Base-by-base conservation (phyloP, 2,329 filamentous ascomycete genomes). In the Phaeosphaeriaceae sp. region DNA sequence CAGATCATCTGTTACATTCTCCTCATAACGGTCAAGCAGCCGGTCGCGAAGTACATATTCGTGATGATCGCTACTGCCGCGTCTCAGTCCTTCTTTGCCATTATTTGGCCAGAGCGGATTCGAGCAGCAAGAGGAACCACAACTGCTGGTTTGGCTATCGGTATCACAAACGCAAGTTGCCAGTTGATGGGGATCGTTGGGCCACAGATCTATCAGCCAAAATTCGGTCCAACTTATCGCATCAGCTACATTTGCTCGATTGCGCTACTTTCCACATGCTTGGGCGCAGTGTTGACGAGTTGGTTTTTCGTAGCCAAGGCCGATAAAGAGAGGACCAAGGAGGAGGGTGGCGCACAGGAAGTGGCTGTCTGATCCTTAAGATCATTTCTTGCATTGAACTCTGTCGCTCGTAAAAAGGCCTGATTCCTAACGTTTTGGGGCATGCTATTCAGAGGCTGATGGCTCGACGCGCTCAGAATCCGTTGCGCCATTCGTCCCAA, bases 71-170 rank as follows among this genome's bases (percentile, higher is more conserved):
- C 78, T 3, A 78, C 76, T 2, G 74, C 78, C 0, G 78, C 74
- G 5, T 76, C 76, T 0, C 74, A 76, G 25, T 76, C 73, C 7
- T 78, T 80, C 55, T 77, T 77, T 54, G 73, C 78, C 1, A 75
- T 80, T 46, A 66, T 80, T 7, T 80, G 76, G 77, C 78, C 77
- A 7, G 78, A 80, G 51, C 69, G 77, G 6, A 79, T 80, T 36
- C 69, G 77, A 22, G 77, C 75, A 3, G 76, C 76, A 4, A 71
- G 72, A 47, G 78, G 77, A 6, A 80, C 77, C 0, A 79, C 78
- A 6, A 75, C 73, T 15, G 76, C 78, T 6, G 78, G 71, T 2
- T 58, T 80, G 15, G 74, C 76, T 2, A 79, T 79, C 48, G 76
- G 77, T 1, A 56, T 78, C 7, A 79, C 77, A 5, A 78, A 77